A percentile compares a stretch with the other conserved stretches of the same genome.
phyloP scores from a whole-genome alignment of 1,284 basidiomycete species.

The Malassezia dermatis region DNA sequence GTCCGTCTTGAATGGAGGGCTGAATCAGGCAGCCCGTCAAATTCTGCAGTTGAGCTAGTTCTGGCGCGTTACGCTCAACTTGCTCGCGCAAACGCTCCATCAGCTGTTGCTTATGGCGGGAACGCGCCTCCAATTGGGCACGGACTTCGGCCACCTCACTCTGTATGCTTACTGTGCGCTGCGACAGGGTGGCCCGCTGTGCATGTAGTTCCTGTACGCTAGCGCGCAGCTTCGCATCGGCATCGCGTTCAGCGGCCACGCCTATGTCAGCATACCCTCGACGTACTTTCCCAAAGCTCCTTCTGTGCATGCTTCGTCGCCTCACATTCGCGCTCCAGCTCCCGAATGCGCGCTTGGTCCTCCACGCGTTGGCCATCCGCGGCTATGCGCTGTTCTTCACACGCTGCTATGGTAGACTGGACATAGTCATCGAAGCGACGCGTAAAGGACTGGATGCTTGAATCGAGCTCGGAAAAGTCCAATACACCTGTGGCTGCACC shows the following conservation, averaged over 20 bases:
- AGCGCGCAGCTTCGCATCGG: conserved; percentile 25
- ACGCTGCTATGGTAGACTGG: conserved; percentile 27
- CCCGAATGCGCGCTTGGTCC: conserved; percentile 22
- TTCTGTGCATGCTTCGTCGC: conserved; percentile 28
- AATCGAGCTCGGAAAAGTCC: conserved; percentile 30
- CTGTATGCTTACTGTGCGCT: conserved; percentile 25
- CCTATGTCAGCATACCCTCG: not conserved
- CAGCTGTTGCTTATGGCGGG: conserved; percentile 23
- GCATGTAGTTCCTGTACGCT: conserved; percentile 26
- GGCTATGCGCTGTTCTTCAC: conserved; percentile 29
- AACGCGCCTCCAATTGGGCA: conserved; percentile 24
- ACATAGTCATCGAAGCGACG: conserved; percentile 30
- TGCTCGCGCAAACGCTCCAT: conserved; percentile 24
- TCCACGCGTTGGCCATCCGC: conserved; percentile 28
- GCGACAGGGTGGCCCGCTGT: conserved; percentile 27
- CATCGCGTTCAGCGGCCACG: conserved; percentile 30
- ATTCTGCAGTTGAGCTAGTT: conserved; percentile 25
- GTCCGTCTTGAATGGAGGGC: conserved; percentile 10
- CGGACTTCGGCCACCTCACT: conserved; percentile 28
- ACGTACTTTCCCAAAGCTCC: conserved; percentile 29
- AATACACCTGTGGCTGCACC: conserved; percentile 6
- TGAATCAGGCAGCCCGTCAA: conserved; percentile 28
- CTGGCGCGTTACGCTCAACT: conserved; percentile 30
- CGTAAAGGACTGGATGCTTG: conserved; percentile 23
- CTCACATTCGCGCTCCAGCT: conserved; percentile 31